Conservation (phyloP, 148 eudicot genomes). For the Oxyria digyna region DNA sequence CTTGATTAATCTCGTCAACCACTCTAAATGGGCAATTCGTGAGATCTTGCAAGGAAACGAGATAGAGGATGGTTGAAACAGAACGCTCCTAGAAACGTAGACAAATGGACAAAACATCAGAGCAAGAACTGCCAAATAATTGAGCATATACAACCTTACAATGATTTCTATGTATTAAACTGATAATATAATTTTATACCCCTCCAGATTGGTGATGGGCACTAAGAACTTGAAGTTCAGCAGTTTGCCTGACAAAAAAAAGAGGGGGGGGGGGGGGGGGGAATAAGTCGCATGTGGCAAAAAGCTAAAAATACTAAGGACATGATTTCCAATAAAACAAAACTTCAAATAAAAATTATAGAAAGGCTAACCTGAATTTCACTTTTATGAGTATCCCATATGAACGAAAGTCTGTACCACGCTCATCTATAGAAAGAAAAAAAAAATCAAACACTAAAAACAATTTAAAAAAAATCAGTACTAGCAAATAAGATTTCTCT, state of each 20-base stretch:
- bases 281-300: background rate
- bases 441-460: background rate
- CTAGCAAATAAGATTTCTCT: background rate
- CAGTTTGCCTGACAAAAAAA: slow-evolving; percentile 63
- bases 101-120: slow-evolving; percentile 7
- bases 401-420: slow-evolving; percentile 65
- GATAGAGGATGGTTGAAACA: slow-evolving; percentile 93
- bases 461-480: no score
- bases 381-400: slow-evolving; percentile 93
- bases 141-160: background rate
- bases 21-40: slow-evolving; percentile 98
- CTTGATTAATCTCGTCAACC: slow-evolving; percentile 99
- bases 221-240: slow-evolving; percentile 91
- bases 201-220: slow-evolving; percentile 99
- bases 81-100: slow-evolving; percentile 74
- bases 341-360: background rate
- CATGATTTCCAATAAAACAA: background rate
- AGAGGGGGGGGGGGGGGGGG: no score
- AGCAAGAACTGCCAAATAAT: slow-evolving; percentile 8
- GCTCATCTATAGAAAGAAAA: slow-evolving; percentile 52
- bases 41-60: slow-evolving; percentile 94
- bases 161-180: background rate
- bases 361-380: slow-evolving; percentile 62
- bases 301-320: background rate
- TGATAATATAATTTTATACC: slow-evolving; percentile 25